Evolutionary conservation across 345 rosid genomes (phyloP), one percentile per base, ranked within the genome.

Genomic region (Mercurialis annua): DNA sequence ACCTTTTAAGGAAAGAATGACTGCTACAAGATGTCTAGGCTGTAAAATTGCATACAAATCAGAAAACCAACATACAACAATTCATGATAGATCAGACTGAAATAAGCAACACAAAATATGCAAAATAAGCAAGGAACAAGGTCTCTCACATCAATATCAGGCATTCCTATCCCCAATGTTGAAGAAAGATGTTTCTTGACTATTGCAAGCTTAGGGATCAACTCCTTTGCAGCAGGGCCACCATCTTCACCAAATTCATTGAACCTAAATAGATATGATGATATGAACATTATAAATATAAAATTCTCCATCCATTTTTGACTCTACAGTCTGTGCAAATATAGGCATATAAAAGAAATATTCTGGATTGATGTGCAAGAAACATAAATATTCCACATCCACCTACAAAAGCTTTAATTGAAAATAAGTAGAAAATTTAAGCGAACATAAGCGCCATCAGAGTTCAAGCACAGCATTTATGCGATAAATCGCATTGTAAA

Each of bases 191-290:
- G 96, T 52, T 71, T 65, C 80, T 77, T 81, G 20, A 72, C 82
- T 67, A 83, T 54, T 53, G 71, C 73, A 69, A 89, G 70, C 85
- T 93, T 93, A 20, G 94, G 88, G 54, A 75, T 65, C 78, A 89
- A 70, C 75, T 87, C 92, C 80, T 81, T 86, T 8, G 90, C 94
- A 38, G 96, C 95, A 72, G 90, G 92, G 42, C 96, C 98, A 47
- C 98, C 98, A 71, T 93, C 88, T 14, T 71, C 78, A 23, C 84
- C 92, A 67, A 90, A 90, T 57, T 90, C 98, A 79, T 80, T 83
- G 70, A 71, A 85, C 83, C 92, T 87, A 66, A 53, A 40, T 40
- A 3, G 6, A 8, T 9, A 40, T 40, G 44, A 23, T 57, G 72
- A 59, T 0, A 8, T 7, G 62, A 34, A 16, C 27, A 48, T 6